These are phyloP conservation scores for Clausena lansium DNA, from an alignment of 345 rosid species.

Conservation along the genomic window DNA sequence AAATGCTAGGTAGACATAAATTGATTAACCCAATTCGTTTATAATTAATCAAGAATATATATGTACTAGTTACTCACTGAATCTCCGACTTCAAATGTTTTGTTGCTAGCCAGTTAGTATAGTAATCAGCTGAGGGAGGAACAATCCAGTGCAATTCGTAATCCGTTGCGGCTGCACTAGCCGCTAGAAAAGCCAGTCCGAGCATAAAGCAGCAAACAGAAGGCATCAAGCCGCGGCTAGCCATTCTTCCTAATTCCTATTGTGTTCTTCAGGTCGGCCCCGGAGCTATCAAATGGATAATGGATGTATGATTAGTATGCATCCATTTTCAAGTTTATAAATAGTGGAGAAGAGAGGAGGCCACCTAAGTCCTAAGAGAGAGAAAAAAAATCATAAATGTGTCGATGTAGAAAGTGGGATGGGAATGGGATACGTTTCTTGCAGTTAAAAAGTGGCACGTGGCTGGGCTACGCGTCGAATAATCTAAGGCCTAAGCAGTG, in stretches of 20 bases:
- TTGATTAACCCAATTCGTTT: background rate
- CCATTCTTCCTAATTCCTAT: background rate
- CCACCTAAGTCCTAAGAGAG: too few relatives aligned
- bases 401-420: too few relatives aligned
- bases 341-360: too few relatives aligned
- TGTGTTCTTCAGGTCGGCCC: constrained; percentile 25
- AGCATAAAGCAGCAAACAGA: background rate
- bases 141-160: background rate
- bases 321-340: too few relatives aligned
- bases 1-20: background rate
- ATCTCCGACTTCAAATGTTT: constrained; percentile 26
- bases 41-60: background rate
- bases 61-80: constrained; percentile 12
- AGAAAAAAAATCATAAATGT: too few relatives aligned
- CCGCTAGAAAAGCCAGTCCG: background rate
- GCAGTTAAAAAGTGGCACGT: too few relatives aligned
- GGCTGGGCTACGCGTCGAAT: too few relatives aligned
- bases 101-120: constrained; percentile 20
- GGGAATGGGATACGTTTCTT: too few relatives aligned
- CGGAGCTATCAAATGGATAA: background rate
- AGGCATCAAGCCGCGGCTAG: background rate
- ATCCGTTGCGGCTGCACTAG: background rate
- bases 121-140: constrained; percentile 8
- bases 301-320: background rate
- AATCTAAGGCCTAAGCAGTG: too few relatives aligned